phyloP scores from a whole-genome alignment of 768 basidiomycete genomes.

The Hygrocybe coccinea region DNA sequence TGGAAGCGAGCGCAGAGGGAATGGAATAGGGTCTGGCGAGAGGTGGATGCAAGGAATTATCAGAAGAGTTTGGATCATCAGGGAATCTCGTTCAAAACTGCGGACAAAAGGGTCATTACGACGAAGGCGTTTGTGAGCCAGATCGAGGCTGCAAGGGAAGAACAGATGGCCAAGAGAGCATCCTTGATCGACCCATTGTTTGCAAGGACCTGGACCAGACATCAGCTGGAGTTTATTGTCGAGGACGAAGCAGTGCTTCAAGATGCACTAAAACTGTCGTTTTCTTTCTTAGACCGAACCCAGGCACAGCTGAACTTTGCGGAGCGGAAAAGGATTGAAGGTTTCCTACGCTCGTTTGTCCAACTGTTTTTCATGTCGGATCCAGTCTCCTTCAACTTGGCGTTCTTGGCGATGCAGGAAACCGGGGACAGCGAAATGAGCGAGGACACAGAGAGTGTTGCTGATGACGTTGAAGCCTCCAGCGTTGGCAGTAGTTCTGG shows the following conservation, averaged over 20 bases:
- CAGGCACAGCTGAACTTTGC: conserved; percentile 63
- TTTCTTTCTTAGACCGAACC: conserved; percentile 88
- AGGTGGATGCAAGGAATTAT: conserved; percentile 92
- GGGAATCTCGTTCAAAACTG: conserved; percentile 81
- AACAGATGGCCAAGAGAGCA: conserved; percentile 72
- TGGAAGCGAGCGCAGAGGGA: conserved; percentile 97
- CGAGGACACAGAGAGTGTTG: conserved; percentile 40
- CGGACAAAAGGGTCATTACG: conserved; percentile 81
- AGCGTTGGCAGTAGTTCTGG: conserved; percentile 36
- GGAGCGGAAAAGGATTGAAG: conserved; percentile 80
- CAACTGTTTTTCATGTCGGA: conserved; percentile 77
- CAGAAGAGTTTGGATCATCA: conserved; percentile 92
- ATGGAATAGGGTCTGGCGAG: conserved; percentile 99
- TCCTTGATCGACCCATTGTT: conserved; percentile 52
- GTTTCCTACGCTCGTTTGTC: conserved; percentile 69
- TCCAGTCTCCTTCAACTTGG: conserved; percentile 61
- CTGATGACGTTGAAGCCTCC: conserved; percentile 36
- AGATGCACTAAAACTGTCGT: conserved; percentile 82
- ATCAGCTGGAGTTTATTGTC: conserved; percentile 77
- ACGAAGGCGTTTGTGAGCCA: conserved; percentile 75
- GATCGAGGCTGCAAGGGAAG: conserved; percentile 79
- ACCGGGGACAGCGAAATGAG: conserved; percentile 51
- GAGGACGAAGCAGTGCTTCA: conserved; percentile 74
- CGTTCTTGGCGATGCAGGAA: conserved; percentile 58
- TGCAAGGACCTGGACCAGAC: conserved; percentile 58